Conservation (phyloP, 2,329 filamentous ascomycete species). For the Aspergillus terreus region DNA sequence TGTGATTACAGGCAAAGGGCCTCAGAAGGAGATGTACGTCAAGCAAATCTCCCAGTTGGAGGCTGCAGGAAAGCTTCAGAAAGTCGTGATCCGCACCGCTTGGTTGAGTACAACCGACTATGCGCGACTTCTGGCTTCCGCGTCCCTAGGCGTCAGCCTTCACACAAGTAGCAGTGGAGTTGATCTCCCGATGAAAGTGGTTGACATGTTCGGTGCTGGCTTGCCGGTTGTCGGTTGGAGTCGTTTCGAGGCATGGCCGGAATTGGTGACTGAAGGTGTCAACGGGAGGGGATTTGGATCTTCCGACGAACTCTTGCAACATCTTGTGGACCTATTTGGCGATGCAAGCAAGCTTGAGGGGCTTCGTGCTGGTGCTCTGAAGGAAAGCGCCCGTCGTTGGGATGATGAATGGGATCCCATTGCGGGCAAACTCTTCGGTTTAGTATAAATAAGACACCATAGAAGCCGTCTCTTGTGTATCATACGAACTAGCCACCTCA, state of each 20-base stretch:
- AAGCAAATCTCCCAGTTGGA: slow-evolving; percentile 61
- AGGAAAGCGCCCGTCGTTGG: slow-evolving; percentile 77
- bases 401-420: slow-evolving; percentile 89
- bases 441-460: slow-evolving; percentile 20
- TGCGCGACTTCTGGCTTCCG: slow-evolving; percentile 74
- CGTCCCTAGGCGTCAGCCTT: slow-evolving; percentile 84
- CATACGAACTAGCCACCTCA: not conserved
- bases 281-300: slow-evolving; percentile 85
- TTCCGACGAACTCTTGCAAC: slow-evolving; percentile 59
- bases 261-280: slow-evolving; percentile 80
- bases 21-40: slow-evolving; percentile 74
- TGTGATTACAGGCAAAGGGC: slow-evolving; percentile 92
- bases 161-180: slow-evolving; percentile 94
- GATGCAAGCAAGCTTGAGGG: slow-evolving; percentile 53
- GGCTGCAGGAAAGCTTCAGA: slow-evolving; percentile 59
- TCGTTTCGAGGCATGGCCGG: slow-evolving; percentile 80
- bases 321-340: slow-evolving; percentile 64
- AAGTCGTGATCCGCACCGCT: slow-evolving; percentile 71
- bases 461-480: not conserved
- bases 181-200: slow-evolving; percentile 97
- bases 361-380: slow-evolving; percentile 66
- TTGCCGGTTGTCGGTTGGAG: slow-evolving; percentile 86
- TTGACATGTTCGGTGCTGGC: slow-evolving; percentile 97
- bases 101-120: slow-evolving; percentile 86
- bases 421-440: slow-evolving; percentile 66